Conservation (phyloP, 345 rosid species). For the Eucalyptus curtisii region DNA sequence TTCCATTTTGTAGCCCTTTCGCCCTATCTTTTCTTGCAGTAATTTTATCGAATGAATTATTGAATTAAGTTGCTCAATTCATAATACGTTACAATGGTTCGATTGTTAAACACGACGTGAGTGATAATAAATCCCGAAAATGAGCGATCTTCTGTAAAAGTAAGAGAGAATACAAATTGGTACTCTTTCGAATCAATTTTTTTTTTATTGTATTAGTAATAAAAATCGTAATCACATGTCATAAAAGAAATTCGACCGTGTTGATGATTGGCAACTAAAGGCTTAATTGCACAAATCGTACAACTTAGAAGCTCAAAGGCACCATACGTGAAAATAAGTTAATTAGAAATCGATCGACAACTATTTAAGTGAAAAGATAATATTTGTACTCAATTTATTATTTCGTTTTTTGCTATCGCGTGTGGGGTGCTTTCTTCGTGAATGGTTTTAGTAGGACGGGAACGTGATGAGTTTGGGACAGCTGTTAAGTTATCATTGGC, state of each 20-base stretch:
- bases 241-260: accelerated
- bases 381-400: neutral
- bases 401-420: neutral
- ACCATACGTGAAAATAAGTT: neutral
- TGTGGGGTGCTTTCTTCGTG: neutral
- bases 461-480: neutral
- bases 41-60: neutral
- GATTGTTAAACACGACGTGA: accelerated
- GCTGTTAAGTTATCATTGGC: neutral
- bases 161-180: accelerated
- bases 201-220: accelerated
- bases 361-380: neutral
- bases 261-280: neutral
- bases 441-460: neutral
- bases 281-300: neutral
- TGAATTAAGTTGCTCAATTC: neutral
- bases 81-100: accelerated
- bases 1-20: neutral
- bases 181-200: neutral
- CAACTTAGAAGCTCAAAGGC: neutral
- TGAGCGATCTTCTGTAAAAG: neutral
- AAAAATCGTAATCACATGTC: accelerated
- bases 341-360: neutral
- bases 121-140: neutral
- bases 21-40: accelerated